phyloP scores from a whole-genome alignment of 306 rosid species.

The Canavalia ensiformis region DNA sequence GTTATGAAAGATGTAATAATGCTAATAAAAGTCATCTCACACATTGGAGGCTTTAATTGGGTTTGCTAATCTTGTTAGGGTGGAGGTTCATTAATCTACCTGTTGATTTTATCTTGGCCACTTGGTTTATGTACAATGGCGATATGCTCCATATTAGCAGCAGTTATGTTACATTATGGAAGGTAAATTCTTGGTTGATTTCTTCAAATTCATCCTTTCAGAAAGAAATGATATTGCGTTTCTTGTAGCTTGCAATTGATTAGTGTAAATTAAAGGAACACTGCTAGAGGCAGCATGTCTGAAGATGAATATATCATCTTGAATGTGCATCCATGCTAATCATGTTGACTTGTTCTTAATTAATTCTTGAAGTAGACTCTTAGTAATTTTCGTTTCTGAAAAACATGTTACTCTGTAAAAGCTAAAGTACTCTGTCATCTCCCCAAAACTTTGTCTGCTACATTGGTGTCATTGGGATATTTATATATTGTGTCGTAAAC shows the following conservation, averaged over 20 bases:
- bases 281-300: constrained; percentile 16
- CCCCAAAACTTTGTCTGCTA: constrained; percentile 12
- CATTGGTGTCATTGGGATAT: constrained; percentile 22
- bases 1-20: constrained; percentile 23
- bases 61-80: constrained; percentile 65
- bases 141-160: constrained; percentile 78
- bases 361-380: constrained; percentile 26
- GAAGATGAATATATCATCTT: constrained; percentile 19
- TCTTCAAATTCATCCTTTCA: constrained; percentile 43
- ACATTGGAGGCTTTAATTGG: constrained; percentile 42
- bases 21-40: constrained; percentile 27
- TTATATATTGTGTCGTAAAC: constrained; percentile 1
- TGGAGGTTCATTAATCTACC: constrained; percentile 79
- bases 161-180: constrained; percentile 83
- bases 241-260: constrained; percentile 22
- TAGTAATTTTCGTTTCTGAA: constrained; percentile 23
- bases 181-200: constrained; percentile 57
- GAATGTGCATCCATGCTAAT: constrained; percentile 33
- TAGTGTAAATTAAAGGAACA: constrained; percentile 9
- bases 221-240: constrained; percentile 19
- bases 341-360: constrained; percentile 31
- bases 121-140: constrained; percentile 86
- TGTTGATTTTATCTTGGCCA: constrained; percentile 86
- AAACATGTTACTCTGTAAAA: constrained; percentile 38
- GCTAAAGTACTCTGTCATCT: constrained; percentile 23